Conservation (phyloP, 2,329 filamentous ascomycete species). For the Alternaria arborescens region DNA sequence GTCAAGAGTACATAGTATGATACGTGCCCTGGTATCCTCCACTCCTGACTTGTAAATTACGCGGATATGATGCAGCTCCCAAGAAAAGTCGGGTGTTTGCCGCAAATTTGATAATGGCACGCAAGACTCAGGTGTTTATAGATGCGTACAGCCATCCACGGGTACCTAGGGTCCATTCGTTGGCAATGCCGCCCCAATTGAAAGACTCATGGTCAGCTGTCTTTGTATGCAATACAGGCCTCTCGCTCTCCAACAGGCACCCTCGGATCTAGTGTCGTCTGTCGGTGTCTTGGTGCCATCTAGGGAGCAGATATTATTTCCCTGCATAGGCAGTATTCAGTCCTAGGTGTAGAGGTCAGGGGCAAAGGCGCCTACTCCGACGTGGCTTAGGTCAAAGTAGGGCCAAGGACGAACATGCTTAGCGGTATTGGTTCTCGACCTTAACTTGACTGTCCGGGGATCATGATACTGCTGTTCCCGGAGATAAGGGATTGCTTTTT, state of each 20-base stretch:
- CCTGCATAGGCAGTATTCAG: background rate
- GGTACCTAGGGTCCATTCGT: slow-evolving; percentile 33
- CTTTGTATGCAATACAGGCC: slow-evolving; percentile 54
- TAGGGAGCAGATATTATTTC: too few species aligned
- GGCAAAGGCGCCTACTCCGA: slow-evolving; percentile 41
- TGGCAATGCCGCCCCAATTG: slow-evolving; percentile 50
- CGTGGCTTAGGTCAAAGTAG: slow-evolving; percentile 54
- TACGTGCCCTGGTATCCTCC: background rate
- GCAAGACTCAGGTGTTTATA: background rate
- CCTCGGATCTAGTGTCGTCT: slow-evolving; percentile 48
- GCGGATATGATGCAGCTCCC: background rate
- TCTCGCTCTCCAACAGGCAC: slow-evolving; percentile 44
- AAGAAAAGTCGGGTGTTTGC: background rate
- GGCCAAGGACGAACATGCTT: slow-evolving; percentile 60
- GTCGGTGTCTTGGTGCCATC: slow-evolving; percentile 49
- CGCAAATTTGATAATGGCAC: background rate
- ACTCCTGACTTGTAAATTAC: background rate
- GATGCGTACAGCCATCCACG: background rate
- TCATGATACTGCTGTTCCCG: slow-evolving; percentile 46
- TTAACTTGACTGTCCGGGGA: slow-evolving; percentile 44
- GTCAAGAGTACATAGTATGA: too few species aligned
- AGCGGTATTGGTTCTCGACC: slow-evolving; percentile 33
- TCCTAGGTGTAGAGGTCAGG: background rate
- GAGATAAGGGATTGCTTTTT: slow-evolving; percentile 54
- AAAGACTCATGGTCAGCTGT: slow-evolving; percentile 50